Conservation (phyloP, 1,284 basidiomycete species). For the Ganoderma lucidum region DNA sequence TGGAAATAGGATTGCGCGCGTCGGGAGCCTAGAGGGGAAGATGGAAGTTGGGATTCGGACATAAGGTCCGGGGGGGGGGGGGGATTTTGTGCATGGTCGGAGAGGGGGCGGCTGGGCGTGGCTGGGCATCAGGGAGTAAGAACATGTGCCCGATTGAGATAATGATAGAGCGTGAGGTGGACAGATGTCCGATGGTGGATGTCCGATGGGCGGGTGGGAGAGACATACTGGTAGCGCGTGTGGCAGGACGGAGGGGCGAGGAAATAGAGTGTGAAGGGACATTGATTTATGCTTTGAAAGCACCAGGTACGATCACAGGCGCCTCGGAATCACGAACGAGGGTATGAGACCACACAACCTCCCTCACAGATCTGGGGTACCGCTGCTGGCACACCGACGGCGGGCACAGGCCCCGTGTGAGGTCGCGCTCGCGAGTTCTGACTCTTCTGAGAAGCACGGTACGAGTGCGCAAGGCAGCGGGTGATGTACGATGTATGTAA, state of each 20-base stretch:
- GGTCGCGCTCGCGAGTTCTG: background rate
- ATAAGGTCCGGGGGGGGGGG: background rate
- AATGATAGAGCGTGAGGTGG: background rate
- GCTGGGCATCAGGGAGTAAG: background rate
- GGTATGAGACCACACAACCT: slow-evolving; percentile 18
- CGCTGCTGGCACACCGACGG: slow-evolving; percentile 17
- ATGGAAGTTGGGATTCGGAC: slow-evolving; percentile 2
- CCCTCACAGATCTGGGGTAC: slow-evolving; percentile 31
- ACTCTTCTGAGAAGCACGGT: background rate
- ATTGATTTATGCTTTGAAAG: slow-evolving; percentile 20
- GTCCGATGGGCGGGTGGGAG: slow-evolving; percentile 13
- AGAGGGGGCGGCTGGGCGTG: background rate
- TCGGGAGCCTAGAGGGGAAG: background rate
- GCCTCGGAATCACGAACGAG: slow-evolving; percentile 27
- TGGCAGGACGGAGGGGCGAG: slow-evolving; percentile 18
- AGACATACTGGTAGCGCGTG: slow-evolving; percentile 8
- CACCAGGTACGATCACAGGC: slow-evolving; percentile 29
- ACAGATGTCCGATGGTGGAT: background rate
- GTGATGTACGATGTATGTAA: slow-evolving; percentile 31
- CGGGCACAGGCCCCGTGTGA: slow-evolving; percentile 15
- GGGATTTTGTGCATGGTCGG: background rate
- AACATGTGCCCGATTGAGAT: background rate
- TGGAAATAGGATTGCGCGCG: slow-evolving; percentile 1
- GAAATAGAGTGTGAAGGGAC: slow-evolving; percentile 31
- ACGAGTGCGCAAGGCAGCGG: slow-evolving; percentile 1